Conservation (phyloP, 2,329 filamentous ascomycete genomes). For the Juglanconis oblonga region DNA sequence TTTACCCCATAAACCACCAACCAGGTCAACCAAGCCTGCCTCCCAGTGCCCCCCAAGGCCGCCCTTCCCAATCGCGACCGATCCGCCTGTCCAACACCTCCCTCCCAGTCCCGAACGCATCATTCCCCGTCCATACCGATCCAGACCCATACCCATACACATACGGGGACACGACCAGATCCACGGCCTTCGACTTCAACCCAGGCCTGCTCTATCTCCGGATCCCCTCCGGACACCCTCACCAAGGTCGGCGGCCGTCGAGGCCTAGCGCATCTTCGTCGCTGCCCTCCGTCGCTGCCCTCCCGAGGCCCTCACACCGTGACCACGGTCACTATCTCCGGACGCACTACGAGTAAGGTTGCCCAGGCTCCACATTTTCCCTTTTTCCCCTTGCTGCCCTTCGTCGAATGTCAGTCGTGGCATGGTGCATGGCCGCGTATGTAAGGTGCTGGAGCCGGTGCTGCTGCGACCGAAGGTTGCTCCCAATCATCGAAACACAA, state of each 20-base stretch:
- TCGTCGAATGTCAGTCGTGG: slow-evolving; percentile 8
- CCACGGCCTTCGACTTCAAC: neutral
- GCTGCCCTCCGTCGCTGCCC: neutral
- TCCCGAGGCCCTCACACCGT: neutral
- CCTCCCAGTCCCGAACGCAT: neutral
- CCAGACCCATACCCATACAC: neutral
- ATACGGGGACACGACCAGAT: neutral
- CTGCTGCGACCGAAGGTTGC: slow-evolving; percentile 14
- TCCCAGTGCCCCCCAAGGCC: neutral
- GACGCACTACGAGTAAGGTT: slow-evolving; percentile 14
- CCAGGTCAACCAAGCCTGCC: neutral
- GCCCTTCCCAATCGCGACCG: slow-evolving; percentile 1
- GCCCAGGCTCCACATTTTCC: slow-evolving; percentile 20
- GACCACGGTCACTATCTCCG: neutral
- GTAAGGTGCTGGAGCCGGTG: slow-evolving; percentile 16
- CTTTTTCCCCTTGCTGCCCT: slow-evolving; percentile 16
- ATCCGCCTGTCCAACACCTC: slow-evolving; percentile 2
- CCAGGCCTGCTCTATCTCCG: neutral
- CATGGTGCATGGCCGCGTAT: slow-evolving; percentile 14
- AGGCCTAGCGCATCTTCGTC: slow-evolving; percentile 18
- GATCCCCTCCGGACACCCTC: neutral
- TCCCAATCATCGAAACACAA: slow-evolving; percentile 2
- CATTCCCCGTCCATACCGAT: slow-evolving; percentile 1
- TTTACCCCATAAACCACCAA: slow-evolving; percentile 6
- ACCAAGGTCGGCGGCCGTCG: slow-evolving; percentile 21